Base-by-base conservation (phyloP, 352 stramenopile species). In the Phytophthora tubulina region DNA sequence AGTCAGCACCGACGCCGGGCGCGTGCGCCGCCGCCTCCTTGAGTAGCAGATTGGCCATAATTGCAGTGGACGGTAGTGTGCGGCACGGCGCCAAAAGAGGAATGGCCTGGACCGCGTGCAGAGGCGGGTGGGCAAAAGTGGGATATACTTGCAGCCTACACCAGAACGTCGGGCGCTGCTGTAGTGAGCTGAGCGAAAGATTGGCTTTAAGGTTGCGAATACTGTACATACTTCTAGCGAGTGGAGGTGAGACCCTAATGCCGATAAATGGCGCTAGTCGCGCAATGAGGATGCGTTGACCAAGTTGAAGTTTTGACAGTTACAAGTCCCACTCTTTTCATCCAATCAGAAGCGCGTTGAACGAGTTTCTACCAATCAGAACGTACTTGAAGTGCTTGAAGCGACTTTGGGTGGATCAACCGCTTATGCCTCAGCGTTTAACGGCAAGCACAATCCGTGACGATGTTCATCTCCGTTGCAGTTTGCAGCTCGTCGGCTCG, bases 31-130 rank as follows among this genome's bases (percentile, higher is more conserved):
- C 60, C 31, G 17, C 48, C 32, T 63, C 62, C 44, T 70, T 70
- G 52, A 56, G 51, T 14, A 70, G 38, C 35, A 70, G n/a, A 39
- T 70, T 58, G 63, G 63, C 13, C 62, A 70, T 70, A 52, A 31
- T 38, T 13, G 33, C 9, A 55, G 6, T 6, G 36, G 1, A 36
- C 4, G 14, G 10, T 10, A 30, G 33, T 70, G 52, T 6, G 52
- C 17, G 30, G 51, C 62, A 55, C 17, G 42, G 42, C 52, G 62
- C 62, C 63, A 56, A 70, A 63, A 32, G 27, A 57, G 14, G 62
- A 64, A 63, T 70, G 62, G 42, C 21, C 17, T 17, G 41, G 41
- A 46, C 41, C 21, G 41, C 21, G 39, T 27, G 41, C 36, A 42
- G 36, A 42, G 36, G 36, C 36, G 6, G 36, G 36, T 9, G 14